phyloP scores from a whole-genome alignment of 768 basidiomycete genomes.

The Naematelia aurantialba region DNA sequence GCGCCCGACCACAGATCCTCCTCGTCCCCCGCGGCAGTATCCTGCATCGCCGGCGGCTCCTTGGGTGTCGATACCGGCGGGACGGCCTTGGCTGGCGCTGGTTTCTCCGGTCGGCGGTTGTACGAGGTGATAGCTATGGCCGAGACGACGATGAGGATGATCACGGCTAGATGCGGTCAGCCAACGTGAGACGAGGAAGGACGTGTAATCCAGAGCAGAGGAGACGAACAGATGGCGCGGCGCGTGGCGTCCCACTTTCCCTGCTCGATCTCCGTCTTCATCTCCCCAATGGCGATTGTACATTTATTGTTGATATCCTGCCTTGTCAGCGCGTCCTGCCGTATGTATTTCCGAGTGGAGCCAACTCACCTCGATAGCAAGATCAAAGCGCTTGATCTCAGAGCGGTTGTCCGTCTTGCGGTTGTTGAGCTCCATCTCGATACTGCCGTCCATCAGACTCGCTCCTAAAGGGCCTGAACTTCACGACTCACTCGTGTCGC shows the following conservation, averaged over 20 bases:
- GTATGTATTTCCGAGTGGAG: not conserved
- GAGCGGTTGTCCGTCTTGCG: slow-evolving; percentile 84
- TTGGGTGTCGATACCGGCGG: slow-evolving; percentile 6
- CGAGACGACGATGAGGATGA: slow-evolving; percentile 43
- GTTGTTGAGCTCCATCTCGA: slow-evolving; percentile 93
- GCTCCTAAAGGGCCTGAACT: not conserved
- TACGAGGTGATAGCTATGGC: slow-evolving; percentile 31
- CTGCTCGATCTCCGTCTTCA: slow-evolving; percentile 53
- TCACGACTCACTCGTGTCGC: slow-evolving; percentile 77
- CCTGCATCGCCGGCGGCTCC: slow-evolving; percentile 26
- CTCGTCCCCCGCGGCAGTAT: slow-evolving; percentile 40
- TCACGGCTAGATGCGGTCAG: slow-evolving; percentile 22
- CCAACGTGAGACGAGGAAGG: not conserved
- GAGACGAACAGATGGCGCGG: slow-evolving; percentile 46
- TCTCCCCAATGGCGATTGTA: slow-evolving; percentile 52
- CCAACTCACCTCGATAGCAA: slow-evolving; percentile 58
- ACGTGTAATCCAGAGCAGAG: not conserved
- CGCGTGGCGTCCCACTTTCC: slow-evolving; percentile 53
- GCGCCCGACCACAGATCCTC: slow-evolving; percentile 30
- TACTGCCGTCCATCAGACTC: slow-evolving; percentile 54
- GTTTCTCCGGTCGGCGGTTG: slow-evolving; percentile 12
- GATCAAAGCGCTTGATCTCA: slow-evolving; percentile 78
- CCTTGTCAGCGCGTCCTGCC: not conserved
- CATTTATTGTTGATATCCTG: slow-evolving; percentile 55
- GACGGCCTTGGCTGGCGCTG: not conserved